Evolutionary conservation across 345 rosid genomes (phyloP).

Genomic region (Aegle marmelos): DNA sequence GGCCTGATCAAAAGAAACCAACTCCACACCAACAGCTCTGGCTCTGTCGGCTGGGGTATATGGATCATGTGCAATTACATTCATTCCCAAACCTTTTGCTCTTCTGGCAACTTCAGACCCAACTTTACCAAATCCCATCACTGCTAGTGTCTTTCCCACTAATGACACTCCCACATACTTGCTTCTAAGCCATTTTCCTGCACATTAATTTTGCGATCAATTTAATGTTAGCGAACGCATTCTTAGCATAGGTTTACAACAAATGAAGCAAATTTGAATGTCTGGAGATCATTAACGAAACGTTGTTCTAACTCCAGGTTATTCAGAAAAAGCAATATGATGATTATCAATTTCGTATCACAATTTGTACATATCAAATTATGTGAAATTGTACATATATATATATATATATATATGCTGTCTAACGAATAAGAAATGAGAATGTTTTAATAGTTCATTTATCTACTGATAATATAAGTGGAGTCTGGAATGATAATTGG

Average conservation of each 20-base stretch:
- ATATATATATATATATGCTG: no score
- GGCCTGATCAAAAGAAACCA: constrained; percentile 77
- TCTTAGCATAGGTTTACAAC: neutral
- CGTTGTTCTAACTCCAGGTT: no score
- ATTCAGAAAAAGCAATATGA: neutral
- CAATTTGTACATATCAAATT: no score
- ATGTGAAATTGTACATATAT: no score
- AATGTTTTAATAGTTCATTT: no score
- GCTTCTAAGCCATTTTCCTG: constrained; percentile 84
- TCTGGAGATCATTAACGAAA: neutral
- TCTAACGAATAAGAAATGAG: no score
- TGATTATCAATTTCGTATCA: neutral
- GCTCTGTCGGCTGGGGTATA: constrained; percentile 83
- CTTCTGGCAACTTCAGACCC: constrained; percentile 86
- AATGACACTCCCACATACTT: constrained; percentile 80
- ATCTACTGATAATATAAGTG: no score
- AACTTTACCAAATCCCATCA: constrained; percentile 90
- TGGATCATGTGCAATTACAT: constrained; percentile 81
- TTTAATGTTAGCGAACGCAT: neutral
- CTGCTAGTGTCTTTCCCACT: constrained; percentile 76
- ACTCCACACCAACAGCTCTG: constrained; percentile 71
- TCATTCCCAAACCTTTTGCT: constrained; percentile 85
- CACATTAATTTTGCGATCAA: neutral
- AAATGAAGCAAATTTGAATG: neutral
- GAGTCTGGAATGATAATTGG: no score